Percentiles rank a stretch among this genome's conserved stretches.
These are phyloP conservation scores for Stygiomarasmius scandens DNA, from an alignment of 1,284 basidiomycete species.

Conservation along the genomic window DNA sequence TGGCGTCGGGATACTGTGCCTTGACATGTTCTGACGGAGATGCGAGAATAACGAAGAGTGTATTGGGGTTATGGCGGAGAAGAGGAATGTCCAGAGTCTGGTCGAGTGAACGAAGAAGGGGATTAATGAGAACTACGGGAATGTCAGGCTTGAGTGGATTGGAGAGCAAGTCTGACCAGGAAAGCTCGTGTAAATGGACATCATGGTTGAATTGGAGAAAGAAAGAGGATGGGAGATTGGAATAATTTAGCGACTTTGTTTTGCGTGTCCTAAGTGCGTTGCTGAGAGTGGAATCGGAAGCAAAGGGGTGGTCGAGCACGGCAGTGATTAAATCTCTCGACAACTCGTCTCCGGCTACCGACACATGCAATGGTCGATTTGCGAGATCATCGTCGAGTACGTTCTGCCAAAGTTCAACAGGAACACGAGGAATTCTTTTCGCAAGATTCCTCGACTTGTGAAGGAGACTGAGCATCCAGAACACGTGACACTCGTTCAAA, in stretches of 20 bases:
- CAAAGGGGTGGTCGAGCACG: slow-evolving; percentile 68
- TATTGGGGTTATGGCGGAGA: slow-evolving; percentile 50
- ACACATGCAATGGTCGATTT: too few relatives aligned
- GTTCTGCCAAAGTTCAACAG: too few relatives aligned
- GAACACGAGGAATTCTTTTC: too few relatives aligned
- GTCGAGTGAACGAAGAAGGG: slow-evolving; percentile 49
- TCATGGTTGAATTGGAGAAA: slow-evolving; percentile 5
- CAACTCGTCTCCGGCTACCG: too few relatives aligned
- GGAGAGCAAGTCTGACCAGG: slow-evolving; percentile 32
- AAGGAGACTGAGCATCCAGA: too few relatives aligned
- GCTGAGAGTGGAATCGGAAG: slow-evolving; percentile 46
- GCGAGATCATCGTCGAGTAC: too few relatives aligned
- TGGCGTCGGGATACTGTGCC: slow-evolving; percentile 13
- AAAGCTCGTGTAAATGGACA: slow-evolving; percentile 6
- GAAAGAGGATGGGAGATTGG: slow-evolving; percentile 9
- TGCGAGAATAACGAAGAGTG: slow-evolving; percentile 53
- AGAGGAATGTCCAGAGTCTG: slow-evolving; percentile 36
- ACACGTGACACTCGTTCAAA: too few relatives aligned
- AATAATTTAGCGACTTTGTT: too few relatives aligned
- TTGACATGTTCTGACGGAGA: slow-evolving; percentile 20
- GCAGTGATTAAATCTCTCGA: slow-evolving; percentile 63
- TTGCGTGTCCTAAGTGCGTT: slow-evolving; percentile 34
- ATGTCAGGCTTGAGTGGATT: slow-evolving; percentile 50
- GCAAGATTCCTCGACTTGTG: too few relatives aligned
- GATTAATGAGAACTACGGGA: slow-evolving; percentile 61